phyloP scores from a whole-genome alignment of 768 basidiomycete species.

The Rubroboletus satanas region DNA sequence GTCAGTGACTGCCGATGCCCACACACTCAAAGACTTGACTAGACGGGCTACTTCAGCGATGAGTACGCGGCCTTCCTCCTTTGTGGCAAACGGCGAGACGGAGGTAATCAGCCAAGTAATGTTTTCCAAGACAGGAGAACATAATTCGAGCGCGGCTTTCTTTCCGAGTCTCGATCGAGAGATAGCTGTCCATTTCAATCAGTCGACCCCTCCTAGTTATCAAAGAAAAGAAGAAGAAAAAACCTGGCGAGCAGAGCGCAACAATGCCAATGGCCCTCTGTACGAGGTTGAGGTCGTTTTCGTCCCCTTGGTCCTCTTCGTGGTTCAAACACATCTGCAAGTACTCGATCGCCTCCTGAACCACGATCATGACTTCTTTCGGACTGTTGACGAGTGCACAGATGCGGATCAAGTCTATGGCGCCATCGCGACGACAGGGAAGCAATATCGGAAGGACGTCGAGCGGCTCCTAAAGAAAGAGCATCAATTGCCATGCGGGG shows the following conservation, averaged over 20 bases:
- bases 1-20: conserved; percentile 10
- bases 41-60: conserved; percentile 17
- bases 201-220: background rate
- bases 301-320: conserved; percentile 16
- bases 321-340: conserved; percentile 18
- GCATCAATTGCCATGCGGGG: background rate
- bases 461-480: conserved; percentile 36
- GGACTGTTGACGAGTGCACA: conserved; percentile 33
- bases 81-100: conserved; percentile 11
- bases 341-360: conserved; percentile 38
- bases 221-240: background rate
- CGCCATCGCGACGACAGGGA: conserved; percentile 27
- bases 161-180: conserved; percentile 25
- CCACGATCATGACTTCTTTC: conserved; percentile 41
- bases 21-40: conserved; percentile 11
- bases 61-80: conserved; percentile 18
- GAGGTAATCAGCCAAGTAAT: conserved; percentile 13
- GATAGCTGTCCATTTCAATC: conserved; percentile 19
- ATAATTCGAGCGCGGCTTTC: conserved; percentile 18
- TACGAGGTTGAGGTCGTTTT: conserved; percentile 5
- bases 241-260: conserved; percentile 23
- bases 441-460: conserved; percentile 36
- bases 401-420: conserved; percentile 31
- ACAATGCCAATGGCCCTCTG: conserved; percentile 18
- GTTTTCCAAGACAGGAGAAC: conserved; percentile 18